Evolutionary conservation across 257 asterid genomes (phyloP), one percentile per base, ranked within the genome.

Genomic region (Rehmannia glutinosa): DNA sequence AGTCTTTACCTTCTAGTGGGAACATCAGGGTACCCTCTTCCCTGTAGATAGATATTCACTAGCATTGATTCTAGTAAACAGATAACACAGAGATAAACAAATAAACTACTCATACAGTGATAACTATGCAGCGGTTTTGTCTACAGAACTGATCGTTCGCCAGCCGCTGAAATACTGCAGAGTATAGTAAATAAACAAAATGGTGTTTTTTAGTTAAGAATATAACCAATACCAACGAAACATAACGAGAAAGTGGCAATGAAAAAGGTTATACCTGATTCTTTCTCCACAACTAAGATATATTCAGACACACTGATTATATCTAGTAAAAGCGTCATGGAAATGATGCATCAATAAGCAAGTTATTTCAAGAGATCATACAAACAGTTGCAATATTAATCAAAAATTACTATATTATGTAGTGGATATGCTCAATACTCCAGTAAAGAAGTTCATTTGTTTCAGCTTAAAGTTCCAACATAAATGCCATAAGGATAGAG

Each of bases 1-100:
- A 57, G 30, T 36, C 21, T 41, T 64, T 64, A 90, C 98, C 98
- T 87, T 85, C 98, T 86, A 21, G 97, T 92, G 39, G 97, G 80
- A 71, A 92, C 88, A 76, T 92, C 98, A 41, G 98, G 98, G 78
- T 92, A 92, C 35, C 98, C 98, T 84, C 95, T 86, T 71, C 98
- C 98, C 98, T 92, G 90, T 38, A 73, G 52, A 66, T 11, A 71
- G 35, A 54, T 61, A 57, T 54, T 70, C 58, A 75, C 21, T 35
- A 67, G 62, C 70, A 53, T 65, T 70, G 33, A 16, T 24, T 54
- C 62, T 25, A 15, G 55, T 28, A 50, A 70, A 28, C 28, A 27
- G 35, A 73, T 27, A 49, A 55, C 45, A 53, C 19, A 51, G 17
- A 64, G 59, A 42, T 28, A 71, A 59, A 74, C n/a, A 63, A 63